These are phyloP conservation scores for Ascochyta fabae DNA, from an alignment of 2,329 filamentous ascomycete species.

Conservation along the genomic window DNA sequence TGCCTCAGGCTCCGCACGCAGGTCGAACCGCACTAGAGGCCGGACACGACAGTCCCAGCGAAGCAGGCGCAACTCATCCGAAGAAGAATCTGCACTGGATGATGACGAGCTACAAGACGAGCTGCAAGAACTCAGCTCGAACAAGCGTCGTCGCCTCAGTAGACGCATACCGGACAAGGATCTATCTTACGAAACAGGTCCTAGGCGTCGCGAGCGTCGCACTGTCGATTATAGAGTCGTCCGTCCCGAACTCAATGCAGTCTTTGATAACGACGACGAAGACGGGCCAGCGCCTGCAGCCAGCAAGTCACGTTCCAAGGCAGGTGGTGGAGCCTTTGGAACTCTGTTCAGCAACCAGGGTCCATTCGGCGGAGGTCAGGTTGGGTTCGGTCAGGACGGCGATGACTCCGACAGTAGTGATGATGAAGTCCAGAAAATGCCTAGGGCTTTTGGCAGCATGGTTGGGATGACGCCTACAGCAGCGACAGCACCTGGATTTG, in stretches of 20 bases:
- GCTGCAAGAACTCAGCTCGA: constrained; percentile 64
- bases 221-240: constrained; percentile 84
- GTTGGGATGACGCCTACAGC: constrained; percentile 69
- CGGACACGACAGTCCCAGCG: constrained; percentile 52
- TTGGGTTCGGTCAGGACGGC: constrained; percentile 76
- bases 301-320: constrained; percentile 68
- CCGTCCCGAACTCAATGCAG: constrained; percentile 71
- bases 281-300: constrained; percentile 72
- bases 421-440: constrained; percentile 77
- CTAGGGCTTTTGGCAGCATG: constrained; percentile 62
- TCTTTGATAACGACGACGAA: constrained; percentile 79
- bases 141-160: constrained; percentile 49
- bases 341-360: constrained; percentile 88
- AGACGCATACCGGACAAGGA: constrained; percentile 49
- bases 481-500: constrained; percentile 56
- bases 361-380: constrained; percentile 87
- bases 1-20: constrained; percentile 53
- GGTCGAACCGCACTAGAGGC: constrained; percentile 59
- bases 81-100: constrained; percentile 56
- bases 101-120: constrained; percentile 60
- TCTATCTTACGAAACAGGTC: constrained; percentile 61
- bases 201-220: constrained; percentile 69
- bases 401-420: constrained; percentile 97
- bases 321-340: constrained; percentile 66
- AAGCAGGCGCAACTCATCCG: constrained; percentile 56